Evolutionary conservation across 73 alveolate genomes (phyloP).

Genomic region (Tetrahymena borealis): DNA sequence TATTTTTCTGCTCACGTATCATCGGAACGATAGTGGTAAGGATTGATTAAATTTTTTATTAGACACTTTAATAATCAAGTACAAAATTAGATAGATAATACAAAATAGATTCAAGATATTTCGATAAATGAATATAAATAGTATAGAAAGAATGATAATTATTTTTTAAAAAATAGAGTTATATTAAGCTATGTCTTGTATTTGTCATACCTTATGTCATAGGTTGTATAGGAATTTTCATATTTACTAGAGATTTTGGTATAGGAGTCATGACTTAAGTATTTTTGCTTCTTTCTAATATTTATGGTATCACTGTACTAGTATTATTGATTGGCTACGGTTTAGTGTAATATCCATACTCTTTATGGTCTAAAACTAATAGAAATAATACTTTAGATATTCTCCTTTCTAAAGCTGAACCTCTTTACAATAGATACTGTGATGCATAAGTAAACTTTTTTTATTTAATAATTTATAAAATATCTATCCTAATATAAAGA

Average conservation of each 20-base stretch:
- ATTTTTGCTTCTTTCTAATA: not conserved
- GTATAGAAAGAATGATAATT: too few species aligned
- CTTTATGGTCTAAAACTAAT: not conserved
- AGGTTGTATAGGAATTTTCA: not conserved
- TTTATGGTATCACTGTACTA: not conserved
- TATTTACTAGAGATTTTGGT: not conserved
- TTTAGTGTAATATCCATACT: not conserved
- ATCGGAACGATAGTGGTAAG: not conserved
- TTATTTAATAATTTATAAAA: not conserved
- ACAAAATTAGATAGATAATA: too few species aligned
- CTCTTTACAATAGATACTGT: not conserved
- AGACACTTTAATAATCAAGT: too few species aligned
- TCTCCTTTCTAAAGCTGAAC: not conserved
- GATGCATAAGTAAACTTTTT: not conserved
- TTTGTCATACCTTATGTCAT: not conserved
- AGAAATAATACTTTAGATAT: not conserved
- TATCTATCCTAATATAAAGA: not conserved
- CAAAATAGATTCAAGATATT: too few species aligned
- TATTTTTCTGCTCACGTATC: not conserved
- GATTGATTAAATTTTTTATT: not conserved
- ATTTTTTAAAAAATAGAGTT: not conserved
- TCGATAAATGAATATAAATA: too few species aligned
- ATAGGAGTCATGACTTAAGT: not conserved
- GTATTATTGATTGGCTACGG: not conserved
- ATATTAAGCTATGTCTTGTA: not conserved